Conservation (phyloP, 2,329 filamentous ascomycete species). For the Ophioceras dolichostomum region DNA sequence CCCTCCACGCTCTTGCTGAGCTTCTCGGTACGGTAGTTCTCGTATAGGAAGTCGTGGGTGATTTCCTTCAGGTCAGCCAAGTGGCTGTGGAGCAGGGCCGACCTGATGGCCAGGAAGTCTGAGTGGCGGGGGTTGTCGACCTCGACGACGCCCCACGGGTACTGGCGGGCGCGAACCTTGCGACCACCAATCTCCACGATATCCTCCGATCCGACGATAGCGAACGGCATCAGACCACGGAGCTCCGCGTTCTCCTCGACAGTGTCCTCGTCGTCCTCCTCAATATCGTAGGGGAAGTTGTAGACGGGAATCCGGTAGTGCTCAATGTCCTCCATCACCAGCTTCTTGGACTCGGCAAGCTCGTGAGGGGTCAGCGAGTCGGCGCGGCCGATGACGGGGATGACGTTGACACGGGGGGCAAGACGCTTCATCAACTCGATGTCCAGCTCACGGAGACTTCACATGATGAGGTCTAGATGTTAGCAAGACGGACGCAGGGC, state of each 20-base stretch:
- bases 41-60: conserved; percentile 98
- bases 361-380: conserved; percentile 94
- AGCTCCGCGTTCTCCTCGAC: conserved; percentile 99
- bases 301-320: conserved; percentile 99
- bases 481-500: too few species aligned
- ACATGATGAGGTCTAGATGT: too few species aligned
- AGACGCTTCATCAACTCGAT: conserved; percentile 99
- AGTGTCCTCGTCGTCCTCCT: conserved; percentile 98
- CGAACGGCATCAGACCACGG: conserved; percentile 94
- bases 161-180: conserved; percentile 87
- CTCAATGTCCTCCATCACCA: conserved; percentile 99
- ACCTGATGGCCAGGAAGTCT: conserved; percentile 95
- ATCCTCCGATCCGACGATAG: conserved; percentile 96
- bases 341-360: conserved; percentile 97
- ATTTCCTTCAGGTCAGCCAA: conserved; percentile 98
- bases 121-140: conserved; percentile 98
- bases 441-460: conserved; percentile 89
- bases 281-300: conserved; percentile 99
- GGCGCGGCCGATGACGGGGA: conserved; percentile 96
- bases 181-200: conserved; percentile 87
- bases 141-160: conserved; percentile 98
- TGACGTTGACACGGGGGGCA: conserved; percentile 95
- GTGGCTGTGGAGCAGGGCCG: conserved; percentile 93
- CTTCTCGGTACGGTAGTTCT: conserved; percentile 99
- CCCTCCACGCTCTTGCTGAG: conserved; percentile 98